Evolutionary conservation across 176 grass and related monocot species (phyloP).

Genomic region (Stipa capillata): DNA sequence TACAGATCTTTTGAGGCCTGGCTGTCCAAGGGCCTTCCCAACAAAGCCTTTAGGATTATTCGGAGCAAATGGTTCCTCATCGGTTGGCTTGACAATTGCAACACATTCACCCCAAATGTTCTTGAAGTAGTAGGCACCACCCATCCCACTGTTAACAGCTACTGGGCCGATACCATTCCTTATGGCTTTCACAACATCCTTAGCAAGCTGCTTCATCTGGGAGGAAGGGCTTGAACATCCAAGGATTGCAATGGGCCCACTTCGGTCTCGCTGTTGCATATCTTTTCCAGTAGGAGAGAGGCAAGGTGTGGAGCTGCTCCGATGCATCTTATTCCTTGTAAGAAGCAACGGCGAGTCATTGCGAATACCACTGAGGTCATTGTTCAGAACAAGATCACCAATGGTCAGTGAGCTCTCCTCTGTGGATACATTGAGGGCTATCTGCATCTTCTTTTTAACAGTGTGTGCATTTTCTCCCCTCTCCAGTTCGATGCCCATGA

Average conservation of each 20-base stretch:
- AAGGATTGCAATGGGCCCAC: conserved; percentile 73
- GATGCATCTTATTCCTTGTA: conserved; percentile 67
- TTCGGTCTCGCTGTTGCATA: conserved; percentile 45
- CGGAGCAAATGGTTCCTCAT: conserved; percentile 94
- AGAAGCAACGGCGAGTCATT: conserved; percentile 83
- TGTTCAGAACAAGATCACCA: conserved; percentile 74
- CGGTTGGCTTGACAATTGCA: conserved; percentile 94
- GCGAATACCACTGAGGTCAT: conserved; percentile 82
- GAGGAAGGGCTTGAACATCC: conserved; percentile 61
- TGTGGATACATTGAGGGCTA: conserved; percentile 73
- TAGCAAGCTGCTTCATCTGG: conserved; percentile 70
- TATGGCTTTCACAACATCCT: conserved; percentile 75
- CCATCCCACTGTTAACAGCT: conserved; percentile 72
- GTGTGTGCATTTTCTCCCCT: conserved; percentile 82
- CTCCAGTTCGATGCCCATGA: conserved; percentile 74
- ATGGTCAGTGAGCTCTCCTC: conserved; percentile 83
- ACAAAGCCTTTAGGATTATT: conserved; percentile 97
- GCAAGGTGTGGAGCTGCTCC: conserved; percentile 86
- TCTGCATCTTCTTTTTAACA: conserved; percentile 88
- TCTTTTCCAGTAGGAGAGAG: conserved; percentile 74
- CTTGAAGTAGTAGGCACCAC: conserved; percentile 92
- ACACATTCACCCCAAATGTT: conserved; percentile 62
- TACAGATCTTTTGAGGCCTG: conserved; percentile 90
- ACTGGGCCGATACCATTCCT: conserved; percentile 64
- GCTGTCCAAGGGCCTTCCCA: conserved; percentile 70